These are phyloP conservation scores for Setaria viridis DNA, from an alignment of 202 grass and related monocot species.

Conservation along the genomic window DNA sequence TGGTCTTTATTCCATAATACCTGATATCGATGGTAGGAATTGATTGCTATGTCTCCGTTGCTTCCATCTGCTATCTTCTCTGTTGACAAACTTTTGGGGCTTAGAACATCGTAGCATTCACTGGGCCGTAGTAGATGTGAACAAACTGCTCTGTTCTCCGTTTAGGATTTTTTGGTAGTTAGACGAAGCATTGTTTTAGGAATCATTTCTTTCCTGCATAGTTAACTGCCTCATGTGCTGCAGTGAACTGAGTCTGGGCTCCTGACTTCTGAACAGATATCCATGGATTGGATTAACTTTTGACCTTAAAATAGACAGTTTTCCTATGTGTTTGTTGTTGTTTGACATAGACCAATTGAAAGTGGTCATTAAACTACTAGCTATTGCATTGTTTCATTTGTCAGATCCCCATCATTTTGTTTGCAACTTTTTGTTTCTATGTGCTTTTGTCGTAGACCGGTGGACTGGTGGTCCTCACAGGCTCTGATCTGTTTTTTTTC, in stretches of 20 bases:
- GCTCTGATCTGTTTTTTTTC: constrained; percentile 17
- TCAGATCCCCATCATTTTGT: not conserved
- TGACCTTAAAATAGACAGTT: not conserved
- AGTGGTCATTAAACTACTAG: constrained; percentile 10
- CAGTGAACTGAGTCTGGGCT: not conserved
- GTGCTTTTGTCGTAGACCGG: not conserved
- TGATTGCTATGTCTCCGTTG: constrained; percentile 70
- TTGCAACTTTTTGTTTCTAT: not conserved
- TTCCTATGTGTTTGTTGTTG: not conserved
- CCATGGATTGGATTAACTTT: not conserved
- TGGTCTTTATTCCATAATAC: constrained; percentile 38
- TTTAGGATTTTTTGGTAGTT: not conserved
- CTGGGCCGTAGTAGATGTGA: not conserved
- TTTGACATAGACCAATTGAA: not conserved
- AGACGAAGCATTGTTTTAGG: not conserved
- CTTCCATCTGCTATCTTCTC: constrained; percentile 76
- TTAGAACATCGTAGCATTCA: not conserved
- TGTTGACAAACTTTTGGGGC: constrained; percentile 31
- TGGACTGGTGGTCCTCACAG: not conserved
- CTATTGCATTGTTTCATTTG: not conserved
- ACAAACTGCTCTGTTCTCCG: not conserved
- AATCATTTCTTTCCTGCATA: constrained; percentile 7
- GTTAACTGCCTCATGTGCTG: not conserved
- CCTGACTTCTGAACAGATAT: not conserved
- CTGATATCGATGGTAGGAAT: constrained; percentile 81